These are phyloP conservation scores for Stagonosporopsis rhizophila DNA, from an alignment of 2,329 filamentous ascomycete genomes.

Conservation along the genomic window DNA sequence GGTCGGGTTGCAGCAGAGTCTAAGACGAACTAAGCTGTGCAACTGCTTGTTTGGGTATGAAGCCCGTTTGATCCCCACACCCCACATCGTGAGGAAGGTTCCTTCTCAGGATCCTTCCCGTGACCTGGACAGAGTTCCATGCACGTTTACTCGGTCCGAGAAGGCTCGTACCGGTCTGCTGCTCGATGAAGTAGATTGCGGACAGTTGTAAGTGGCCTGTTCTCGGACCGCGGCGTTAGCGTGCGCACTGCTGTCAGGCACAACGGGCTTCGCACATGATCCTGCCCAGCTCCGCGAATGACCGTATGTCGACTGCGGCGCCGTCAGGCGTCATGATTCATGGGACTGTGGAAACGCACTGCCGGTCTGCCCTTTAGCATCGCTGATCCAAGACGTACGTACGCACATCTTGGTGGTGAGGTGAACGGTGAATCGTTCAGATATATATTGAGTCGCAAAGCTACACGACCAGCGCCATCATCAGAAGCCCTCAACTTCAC, in stretches of 20 bases:
- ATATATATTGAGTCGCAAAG: conserved; percentile 13
- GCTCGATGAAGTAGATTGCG: conserved; percentile 1
- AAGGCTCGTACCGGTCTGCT: conserved; percentile 5
- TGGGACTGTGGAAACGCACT: conserved; percentile 2
- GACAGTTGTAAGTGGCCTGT: conserved; percentile 3
- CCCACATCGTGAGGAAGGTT: conserved; percentile 10
- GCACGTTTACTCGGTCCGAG: conserved; percentile 17
- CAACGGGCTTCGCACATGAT: conserved; percentile 13
- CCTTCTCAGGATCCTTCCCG: conserved; percentile 7
- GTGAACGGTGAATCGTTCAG: conserved; percentile 5
- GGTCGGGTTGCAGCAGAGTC: conserved; percentile 2
- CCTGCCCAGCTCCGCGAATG: conserved; percentile 10
- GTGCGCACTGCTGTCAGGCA: conserved; percentile 15
- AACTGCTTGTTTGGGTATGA: conserved; percentile 10
- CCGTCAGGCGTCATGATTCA: conserved; percentile 9
- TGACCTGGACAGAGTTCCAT: conserved; percentile 3
- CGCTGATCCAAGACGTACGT: conserved; percentile 15
- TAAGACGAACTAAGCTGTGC: conserved; percentile 11
- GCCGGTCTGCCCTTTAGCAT: conserved; percentile 1
- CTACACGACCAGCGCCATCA: not conserved
- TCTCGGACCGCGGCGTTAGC: conserved; percentile 15
- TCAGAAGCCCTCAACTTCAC: not conserved
- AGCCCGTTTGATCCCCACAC: conserved; percentile 13
- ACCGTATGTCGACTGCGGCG: conserved; percentile 3
- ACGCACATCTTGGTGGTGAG: not conserved